Base-by-base conservation (phyloP, 2,329 filamentous ascomycete genomes). In the Blumeriella jaapii region DNA sequence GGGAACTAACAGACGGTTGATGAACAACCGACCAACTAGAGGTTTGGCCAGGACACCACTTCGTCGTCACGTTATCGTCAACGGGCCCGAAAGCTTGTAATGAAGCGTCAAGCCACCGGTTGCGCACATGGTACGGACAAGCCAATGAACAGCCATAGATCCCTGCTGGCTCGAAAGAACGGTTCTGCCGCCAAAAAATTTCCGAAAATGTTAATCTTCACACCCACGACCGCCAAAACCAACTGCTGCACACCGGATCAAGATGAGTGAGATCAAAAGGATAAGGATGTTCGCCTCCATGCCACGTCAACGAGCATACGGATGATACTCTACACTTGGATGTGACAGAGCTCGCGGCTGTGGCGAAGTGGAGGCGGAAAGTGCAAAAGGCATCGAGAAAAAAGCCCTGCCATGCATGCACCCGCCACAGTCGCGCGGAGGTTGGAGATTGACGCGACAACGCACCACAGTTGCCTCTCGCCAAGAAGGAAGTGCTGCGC, bases 11-110 rank as follows among this genome's bases (percentile, higher is more conserved):
- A n/a, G n/a, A n/a, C n/a, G n/a, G n/a, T n/a, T n/a, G n/a, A n/a
- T n/a, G n/a, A n/a, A n/a, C n/a, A n/a, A n/a, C n/a, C n/a, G n/a
- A n/a, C n/a, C n/a, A n/a, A n/a, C n/a, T n/a, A n/a, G n/a, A n/a
- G n/a, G n/a, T n/a, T n/a, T n/a, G n/a, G n/a, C n/a, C n/a, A n/a
- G n/a, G n/a, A 48, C 48, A 52, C 47, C 51, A 44, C 29, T 40
- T 47, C 38, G 34, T 31, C 38, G 37, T 55, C 52, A 55, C 52
- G 51, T 54, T 50, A 54, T 41, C 35, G 18, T 29, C 31, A 37
- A 24, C 35, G 38, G 38, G 29, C 44, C 50, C 41, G 47, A 46
- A n/a, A n/a, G 17, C 26, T 28, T 25, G 39, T 25, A 34, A 41
- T 23, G 16, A 12, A 16, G 20, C 20, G 5, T 12, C 38, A 45